A percentile compares a stretch with the other conserved stretches of the same genome.
Conservation (phyloP, 208 protist species). For the Phytomonas sp. region DNA sequence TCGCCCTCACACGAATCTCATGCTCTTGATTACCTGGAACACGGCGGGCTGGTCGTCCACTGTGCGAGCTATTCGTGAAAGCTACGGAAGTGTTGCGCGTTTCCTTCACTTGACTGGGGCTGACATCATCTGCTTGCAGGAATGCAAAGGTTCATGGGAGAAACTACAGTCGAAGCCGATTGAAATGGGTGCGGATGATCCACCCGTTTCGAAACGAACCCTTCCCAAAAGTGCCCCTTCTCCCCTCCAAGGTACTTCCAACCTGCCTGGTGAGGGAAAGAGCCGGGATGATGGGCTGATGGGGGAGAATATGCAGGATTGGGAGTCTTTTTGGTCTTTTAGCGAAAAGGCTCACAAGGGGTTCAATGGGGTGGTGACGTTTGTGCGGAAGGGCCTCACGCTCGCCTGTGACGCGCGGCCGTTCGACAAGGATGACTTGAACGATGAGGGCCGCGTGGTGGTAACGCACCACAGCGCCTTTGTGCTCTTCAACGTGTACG, state of each 20-base stretch:
- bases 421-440: slow-evolving; percentile 52
- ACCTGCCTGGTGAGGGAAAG: neutral
- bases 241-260: neutral
- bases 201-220: slow-evolving; percentile 9
- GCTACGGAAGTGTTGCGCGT: slow-evolving; percentile 51
- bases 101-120: slow-evolving; percentile 63
- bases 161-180: slow-evolving; percentile 43
- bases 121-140: slow-evolving; percentile 80
- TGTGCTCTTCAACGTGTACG: slow-evolving; percentile 85
- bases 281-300: neutral
- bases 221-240: neutral
- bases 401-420: slow-evolving; percentile 49
- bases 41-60: slow-evolving; percentile 82
- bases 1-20: slow-evolving; percentile 8
- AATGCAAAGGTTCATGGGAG: slow-evolving; percentile 62
- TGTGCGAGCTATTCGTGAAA: slow-evolving; percentile 45
- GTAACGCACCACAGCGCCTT: slow-evolving; percentile 72
- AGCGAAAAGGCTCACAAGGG: slow-evolving; percentile 58
- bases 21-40: slow-evolving; percentile 87
- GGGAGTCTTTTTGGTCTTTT: slow-evolving; percentile 83
- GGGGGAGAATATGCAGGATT: slow-evolving; percentile 38
- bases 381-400: slow-evolving; percentile 65
- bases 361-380: slow-evolving; percentile 84
- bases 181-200: slow-evolving; percentile 65
- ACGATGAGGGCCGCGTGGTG: slow-evolving; percentile 77